phyloP scores from a whole-genome alignment of 2,329 filamentous ascomycete genomes.

The Falciphora oryzae region DNA sequence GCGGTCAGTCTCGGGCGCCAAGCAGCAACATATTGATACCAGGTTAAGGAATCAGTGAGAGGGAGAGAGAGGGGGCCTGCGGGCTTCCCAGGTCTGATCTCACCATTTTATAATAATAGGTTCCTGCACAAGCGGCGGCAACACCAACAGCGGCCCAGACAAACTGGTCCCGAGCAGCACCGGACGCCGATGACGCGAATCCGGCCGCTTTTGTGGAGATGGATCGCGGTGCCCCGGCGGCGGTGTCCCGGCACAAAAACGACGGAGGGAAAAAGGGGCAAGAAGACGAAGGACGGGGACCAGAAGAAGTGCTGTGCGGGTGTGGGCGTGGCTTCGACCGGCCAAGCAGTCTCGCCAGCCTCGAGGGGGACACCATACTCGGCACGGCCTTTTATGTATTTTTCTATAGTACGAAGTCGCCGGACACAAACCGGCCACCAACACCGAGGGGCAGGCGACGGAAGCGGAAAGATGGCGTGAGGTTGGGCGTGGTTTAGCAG shows the following conservation, averaged over 20 bases:
- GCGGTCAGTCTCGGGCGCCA: too few species aligned
- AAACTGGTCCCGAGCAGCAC: not conserved
- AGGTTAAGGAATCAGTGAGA: not conserved
- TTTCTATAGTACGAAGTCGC: not conserved
- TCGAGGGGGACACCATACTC: not conserved
- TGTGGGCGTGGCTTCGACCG: not conserved
- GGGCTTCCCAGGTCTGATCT: not conserved
- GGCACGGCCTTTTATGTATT: not conserved
- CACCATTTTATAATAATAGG: conserved; percentile 8
- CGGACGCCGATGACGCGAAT: not conserved
- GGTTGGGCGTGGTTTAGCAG: too few species aligned
- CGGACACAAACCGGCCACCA: not conserved
- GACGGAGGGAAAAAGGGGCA: not conserved
- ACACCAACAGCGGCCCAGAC: conserved; percentile 2
- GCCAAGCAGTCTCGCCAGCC: not conserved
- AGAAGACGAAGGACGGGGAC: not conserved
- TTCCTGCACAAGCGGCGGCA: conserved; percentile 3
- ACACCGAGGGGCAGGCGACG: not conserved
- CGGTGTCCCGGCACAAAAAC: not conserved
- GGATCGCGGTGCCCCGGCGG: too few species aligned
- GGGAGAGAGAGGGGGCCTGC: not conserved
- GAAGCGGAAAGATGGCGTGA: not conserved
- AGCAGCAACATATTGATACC: not conserved
- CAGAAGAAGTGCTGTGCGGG: not conserved
- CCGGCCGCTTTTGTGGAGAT: not conserved